Percentiles rank a stretch among this genome's conserved stretches.
These are phyloP conservation scores for Mortierella sp. DNA, from an alignment of 371 early-diverging fungal genomes.

Conservation along the genomic window DNA sequence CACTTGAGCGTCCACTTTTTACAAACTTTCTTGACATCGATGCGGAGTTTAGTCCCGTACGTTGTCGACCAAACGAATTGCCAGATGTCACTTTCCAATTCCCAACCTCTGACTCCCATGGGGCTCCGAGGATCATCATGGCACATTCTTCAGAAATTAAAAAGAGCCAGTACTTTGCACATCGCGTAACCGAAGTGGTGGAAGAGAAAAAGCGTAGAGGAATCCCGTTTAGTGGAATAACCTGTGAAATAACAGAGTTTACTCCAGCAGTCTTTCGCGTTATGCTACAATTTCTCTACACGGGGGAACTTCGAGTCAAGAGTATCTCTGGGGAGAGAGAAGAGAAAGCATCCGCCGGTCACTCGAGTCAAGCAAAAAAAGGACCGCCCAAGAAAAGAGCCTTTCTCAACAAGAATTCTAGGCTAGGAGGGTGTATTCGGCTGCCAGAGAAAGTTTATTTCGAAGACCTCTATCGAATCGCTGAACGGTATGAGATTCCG, in stretches of 20 bases:
- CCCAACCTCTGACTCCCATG: constrained; percentile 2
- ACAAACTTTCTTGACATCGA: constrained; percentile 28
- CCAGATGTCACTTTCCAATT: constrained; percentile 35
- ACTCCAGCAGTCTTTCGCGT: constrained; percentile 30
- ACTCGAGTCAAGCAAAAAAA: background rate
- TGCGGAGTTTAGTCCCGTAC: constrained; percentile 18
- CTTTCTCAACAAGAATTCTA: background rate
- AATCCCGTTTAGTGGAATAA: constrained; percentile 5
- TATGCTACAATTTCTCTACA: constrained; percentile 38
- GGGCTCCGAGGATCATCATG: constrained; percentile 5
- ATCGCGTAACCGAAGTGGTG: constrained; percentile 14
- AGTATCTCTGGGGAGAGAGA: background rate
- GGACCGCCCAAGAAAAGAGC: background rate
- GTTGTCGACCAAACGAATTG: background rate
- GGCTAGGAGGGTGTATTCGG: background rate
- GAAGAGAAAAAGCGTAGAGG: background rate
- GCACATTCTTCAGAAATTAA: constrained; percentile 28
- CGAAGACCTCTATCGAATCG: constrained; percentile 30
- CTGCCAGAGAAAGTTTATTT: constrained; percentile 14
- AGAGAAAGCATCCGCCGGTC: background rate
- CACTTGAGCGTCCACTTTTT: constrained; percentile 10
- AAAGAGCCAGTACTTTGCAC: constrained; percentile 23
- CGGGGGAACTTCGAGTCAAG: constrained; percentile 11
- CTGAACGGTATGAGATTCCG: constrained; percentile 30
- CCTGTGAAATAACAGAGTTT: constrained; percentile 30